Conservation (phyloP, 306 rosid genomes). For the Gynostemma pentaphyllum region DNA sequence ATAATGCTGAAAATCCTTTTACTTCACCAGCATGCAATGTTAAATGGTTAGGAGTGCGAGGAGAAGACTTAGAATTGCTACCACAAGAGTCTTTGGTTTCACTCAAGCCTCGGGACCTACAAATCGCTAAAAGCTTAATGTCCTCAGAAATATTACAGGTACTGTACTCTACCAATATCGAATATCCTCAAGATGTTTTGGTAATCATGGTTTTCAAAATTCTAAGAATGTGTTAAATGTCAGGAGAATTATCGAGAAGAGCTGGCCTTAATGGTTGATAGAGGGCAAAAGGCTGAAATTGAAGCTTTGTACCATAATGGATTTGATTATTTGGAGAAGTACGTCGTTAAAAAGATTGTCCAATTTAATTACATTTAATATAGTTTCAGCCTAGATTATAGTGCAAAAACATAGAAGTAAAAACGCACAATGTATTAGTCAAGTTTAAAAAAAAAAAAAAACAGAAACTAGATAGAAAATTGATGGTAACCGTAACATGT, state of each 20-base stretch:
- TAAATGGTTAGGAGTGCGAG: constrained; percentile 76
- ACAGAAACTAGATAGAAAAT: neutral
- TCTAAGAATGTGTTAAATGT: neutral
- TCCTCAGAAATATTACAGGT: constrained; percentile 69
- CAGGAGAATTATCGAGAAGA: constrained; percentile 76
- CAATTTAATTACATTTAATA: constrained; percentile 55
- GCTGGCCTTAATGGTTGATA: constrained; percentile 54
- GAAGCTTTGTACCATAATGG: constrained; percentile 78
- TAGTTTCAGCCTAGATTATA: neutral
- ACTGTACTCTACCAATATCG: neutral
- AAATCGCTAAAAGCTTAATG: constrained; percentile 70
- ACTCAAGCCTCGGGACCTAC: constrained; percentile 57
- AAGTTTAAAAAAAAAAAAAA: too few species aligned
- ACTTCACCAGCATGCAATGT: constrained; percentile 62
- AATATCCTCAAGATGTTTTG: neutral
- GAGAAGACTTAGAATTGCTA: constrained; percentile 46
- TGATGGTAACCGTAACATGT: too few species aligned
- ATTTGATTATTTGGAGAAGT: constrained; percentile 64
- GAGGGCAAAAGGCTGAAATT: constrained; percentile 62
- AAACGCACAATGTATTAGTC: too few species aligned
- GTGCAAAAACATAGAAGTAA: too few species aligned
- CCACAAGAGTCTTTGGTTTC: constrained; percentile 54
- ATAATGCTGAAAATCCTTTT: neutral
- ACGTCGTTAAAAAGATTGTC: constrained; percentile 62
- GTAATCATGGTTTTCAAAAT: neutral